Conservation (phyloP, 108 stramenopile species). For the Conticribra guillardii region DNA sequence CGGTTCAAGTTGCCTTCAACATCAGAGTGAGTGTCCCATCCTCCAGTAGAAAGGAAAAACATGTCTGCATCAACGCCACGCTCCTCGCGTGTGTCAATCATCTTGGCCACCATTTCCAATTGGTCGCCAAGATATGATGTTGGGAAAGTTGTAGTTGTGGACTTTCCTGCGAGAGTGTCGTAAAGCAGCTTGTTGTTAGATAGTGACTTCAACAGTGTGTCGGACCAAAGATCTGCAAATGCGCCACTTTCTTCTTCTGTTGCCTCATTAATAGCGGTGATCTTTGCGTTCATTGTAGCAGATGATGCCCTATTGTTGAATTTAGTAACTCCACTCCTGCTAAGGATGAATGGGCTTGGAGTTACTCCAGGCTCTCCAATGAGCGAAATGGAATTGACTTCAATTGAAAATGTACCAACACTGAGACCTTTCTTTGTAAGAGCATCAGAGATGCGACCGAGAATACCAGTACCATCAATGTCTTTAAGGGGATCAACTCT, state of each 20-base stretch:
- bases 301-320: slow-evolving; percentile 37
- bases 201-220: slow-evolving; percentile 39
- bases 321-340: slow-evolving; percentile 25
- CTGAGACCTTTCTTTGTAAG: slow-evolving; percentile 34
- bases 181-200: slow-evolving; percentile 37
- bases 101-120: slow-evolving; percentile 51
- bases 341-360: slow-evolving; percentile 28
- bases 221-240: slow-evolving; percentile 63
- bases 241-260: slow-evolving; percentile 37
- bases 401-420: slow-evolving; percentile 42
- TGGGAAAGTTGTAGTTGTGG: slow-evolving; percentile 17
- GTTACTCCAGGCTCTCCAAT: slow-evolving; percentile 30
- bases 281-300: slow-evolving; percentile 26
- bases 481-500: slow-evolving; percentile 44
- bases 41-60: slow-evolving; percentile 62
- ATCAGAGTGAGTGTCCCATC: slow-evolving; percentile 69
- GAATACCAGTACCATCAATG: slow-evolving; percentile 45
- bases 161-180: slow-evolving; percentile 17
- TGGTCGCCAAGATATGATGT: slow-evolving; percentile 35
- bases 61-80: slow-evolving; percentile 61
- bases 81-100: slow-evolving; percentile 52
- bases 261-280: slow-evolving; percentile 46
- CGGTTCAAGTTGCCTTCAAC: slow-evolving; percentile 20
- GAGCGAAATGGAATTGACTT: slow-evolving; percentile 30
- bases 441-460: slow-evolving; percentile 46